Base-by-base conservation (phyloP, 345 rosid species). In the Gossypium rotundifolium region DNA sequence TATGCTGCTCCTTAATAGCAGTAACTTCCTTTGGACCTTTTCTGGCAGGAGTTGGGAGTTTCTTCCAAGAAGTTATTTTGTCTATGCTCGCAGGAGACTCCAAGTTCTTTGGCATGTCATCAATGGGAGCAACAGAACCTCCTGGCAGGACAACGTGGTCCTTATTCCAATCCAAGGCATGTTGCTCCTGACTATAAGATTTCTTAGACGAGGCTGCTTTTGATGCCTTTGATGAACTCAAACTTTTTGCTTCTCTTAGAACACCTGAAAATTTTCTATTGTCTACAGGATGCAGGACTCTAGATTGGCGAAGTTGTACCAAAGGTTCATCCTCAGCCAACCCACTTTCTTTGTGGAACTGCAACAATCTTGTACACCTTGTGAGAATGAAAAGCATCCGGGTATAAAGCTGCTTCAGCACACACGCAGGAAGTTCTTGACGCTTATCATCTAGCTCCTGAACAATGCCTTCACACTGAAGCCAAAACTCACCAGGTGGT, bases 361-460 rank as follows among this genome's bases (percentile, higher is more conserved):
- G 99, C 88, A 91, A 87, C 81, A 96, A 81, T 76, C 99, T 88
- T 45, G 98, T 96, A 77, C 99, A 96, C 79, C 99, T 89, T 45
- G 99, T 96, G 52, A 96, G 96, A 74, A 96, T 93, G 85, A 96
- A 93, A 83, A 96, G 98, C 98, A 96, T 96, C 79, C 87, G 86
- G 13, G 99, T 96, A 81, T 96, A 90, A 63, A 96, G 98, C 85
- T 90, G 94, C 90, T 93, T 93, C 78, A 96, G 85, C 75, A 72
- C 88, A 23, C 99, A 96, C 2, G 91, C 90, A 66, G 99, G 91
- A 85, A 87, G 92, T 84, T 96, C 99, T 81, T 96, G 99, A 65
- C 99, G 98, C 78, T 85, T 91, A 84, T 96, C 98, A 85, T 91
- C 99, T 80, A 96, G 80, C 66, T 96, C 99, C 84, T 96, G 99